A percentile compares a stretch with the other conserved stretches of the same genome.
Conservation (phyloP, 352 stramenopile species). For the Globisporangium abappressorium region DNA sequence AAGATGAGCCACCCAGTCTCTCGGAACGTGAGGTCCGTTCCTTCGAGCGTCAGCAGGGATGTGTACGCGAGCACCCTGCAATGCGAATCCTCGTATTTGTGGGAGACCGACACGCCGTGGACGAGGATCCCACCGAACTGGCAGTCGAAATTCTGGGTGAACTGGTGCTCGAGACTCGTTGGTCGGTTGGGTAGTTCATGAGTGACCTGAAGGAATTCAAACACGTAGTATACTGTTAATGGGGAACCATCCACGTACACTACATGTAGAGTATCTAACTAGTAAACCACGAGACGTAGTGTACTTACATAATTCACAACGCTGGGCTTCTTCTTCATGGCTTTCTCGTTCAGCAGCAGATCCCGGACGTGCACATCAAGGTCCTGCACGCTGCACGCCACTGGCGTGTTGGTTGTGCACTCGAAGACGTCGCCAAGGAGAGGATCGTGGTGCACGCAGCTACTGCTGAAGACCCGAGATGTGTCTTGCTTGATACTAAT, state of each 20-base stretch:
- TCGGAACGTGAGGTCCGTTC: slow-evolving; percentile 1
- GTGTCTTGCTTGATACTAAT: not conserved
- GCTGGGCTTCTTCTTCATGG: not conserved
- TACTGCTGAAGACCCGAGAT: slow-evolving; percentile 7
- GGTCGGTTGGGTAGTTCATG: not conserved
- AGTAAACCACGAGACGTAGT: not conserved
- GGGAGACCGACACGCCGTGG: slow-evolving; percentile 1
- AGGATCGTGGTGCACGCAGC: slow-evolving; percentile 1
- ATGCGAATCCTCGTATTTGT: slow-evolving; percentile 1
- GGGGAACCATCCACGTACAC: too few species aligned
- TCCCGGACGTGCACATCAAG: not conserved
- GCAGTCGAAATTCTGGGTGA: not conserved
- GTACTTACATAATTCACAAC: not conserved
- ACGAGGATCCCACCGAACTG: slow-evolving; percentile 2
- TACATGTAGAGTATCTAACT: not conserved
- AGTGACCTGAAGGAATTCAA: not conserved
- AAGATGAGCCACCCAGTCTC: not conserved
- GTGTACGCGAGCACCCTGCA: not conserved
- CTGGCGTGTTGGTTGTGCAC: slow-evolving; percentile 6
- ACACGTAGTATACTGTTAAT: not conserved
- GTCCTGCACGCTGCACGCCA: not conserved
- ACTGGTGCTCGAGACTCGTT: slow-evolving; percentile 1
- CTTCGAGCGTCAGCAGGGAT: not conserved
- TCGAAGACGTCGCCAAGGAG: not conserved
- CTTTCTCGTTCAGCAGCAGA: not conserved